phyloP scores from a whole-genome alignment of 345 rosid species.

The Arabidopsis suecica region DNA sequence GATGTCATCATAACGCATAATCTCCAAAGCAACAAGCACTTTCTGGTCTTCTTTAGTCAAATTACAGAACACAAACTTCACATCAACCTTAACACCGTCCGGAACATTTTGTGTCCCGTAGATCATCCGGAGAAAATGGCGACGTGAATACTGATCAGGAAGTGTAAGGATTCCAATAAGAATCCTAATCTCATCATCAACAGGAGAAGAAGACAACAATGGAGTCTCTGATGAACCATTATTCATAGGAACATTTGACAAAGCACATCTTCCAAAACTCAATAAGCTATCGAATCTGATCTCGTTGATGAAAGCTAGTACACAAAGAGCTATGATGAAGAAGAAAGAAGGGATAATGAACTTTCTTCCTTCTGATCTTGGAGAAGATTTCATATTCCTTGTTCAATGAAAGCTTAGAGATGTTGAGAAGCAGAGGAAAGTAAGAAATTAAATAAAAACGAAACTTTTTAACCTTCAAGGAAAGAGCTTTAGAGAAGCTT shows the following conservation, averaged over 20 bases:
- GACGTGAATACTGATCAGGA: constrained; percentile 79
- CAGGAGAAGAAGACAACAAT: constrained; percentile 41
- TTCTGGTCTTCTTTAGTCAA: constrained; percentile 86
- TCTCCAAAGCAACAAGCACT: constrained; percentile 82
- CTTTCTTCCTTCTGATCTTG: constrained; percentile 41
- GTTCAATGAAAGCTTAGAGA: neutral
- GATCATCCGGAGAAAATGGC: constrained; percentile 71
- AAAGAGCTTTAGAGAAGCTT: constrained; percentile 44
- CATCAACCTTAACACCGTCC: constrained; percentile 57
- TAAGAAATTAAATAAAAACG: constrained; percentile 18
- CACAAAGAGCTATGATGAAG: constrained; percentile 68
- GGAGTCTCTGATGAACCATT: constrained; percentile 27
- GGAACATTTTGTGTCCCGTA: constrained; percentile 65
- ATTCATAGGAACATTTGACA: constrained; percentile 28
- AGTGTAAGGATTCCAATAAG: constrained; percentile 78
- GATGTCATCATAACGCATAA: constrained; percentile 82
- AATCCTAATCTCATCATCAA: constrained; percentile 57
- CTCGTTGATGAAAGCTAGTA: constrained; percentile 64
- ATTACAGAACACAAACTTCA: constrained; percentile 93
- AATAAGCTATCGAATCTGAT: constrained; percentile 55
- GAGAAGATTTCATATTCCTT: constrained; percentile 39
- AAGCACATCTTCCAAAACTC: constrained; percentile 59
- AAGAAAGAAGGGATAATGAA: constrained; percentile 59
- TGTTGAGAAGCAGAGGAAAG: constrained; percentile 28
- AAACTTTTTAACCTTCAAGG: constrained; percentile 1